Evolutionary conservation across 345 rosid species (phyloP).

Genomic region (Populus tremula): DNA sequence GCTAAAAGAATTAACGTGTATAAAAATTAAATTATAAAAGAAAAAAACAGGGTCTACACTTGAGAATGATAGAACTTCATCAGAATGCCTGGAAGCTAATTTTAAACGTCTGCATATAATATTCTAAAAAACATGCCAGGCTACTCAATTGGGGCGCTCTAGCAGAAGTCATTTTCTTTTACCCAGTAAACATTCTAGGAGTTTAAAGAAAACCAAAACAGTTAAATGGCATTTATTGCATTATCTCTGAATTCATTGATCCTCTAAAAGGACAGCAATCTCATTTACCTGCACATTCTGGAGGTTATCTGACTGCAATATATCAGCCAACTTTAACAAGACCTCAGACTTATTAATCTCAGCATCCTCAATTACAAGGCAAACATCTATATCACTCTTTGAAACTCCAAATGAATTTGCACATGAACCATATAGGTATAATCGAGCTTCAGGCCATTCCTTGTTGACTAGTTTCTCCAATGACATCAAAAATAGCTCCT

Average conservation of each 20-base stretch:
- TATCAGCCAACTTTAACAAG: slow-evolving; percentile 76
- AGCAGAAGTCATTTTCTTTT: background rate
- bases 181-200: background rate
- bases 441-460: slow-evolving; percentile 86
- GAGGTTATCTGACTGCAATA: slow-evolving; percentile 74
- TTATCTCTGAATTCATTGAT: background rate
- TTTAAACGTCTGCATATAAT: background rate
- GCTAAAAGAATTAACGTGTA: no score
- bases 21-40: background rate
- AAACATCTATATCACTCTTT: slow-evolving; percentile 93
- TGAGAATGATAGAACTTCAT: background rate
- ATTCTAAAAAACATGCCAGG: background rate
- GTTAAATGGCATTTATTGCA: background rate
- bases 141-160: background rate
- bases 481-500: slow-evolving; percentile 61
- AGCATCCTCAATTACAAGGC: slow-evolving; percentile 62
- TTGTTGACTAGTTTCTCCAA: slow-evolving; percentile 68
- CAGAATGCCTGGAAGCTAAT: background rate
- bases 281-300: slow-evolving; percentile 83
- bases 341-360: slow-evolving; percentile 66
- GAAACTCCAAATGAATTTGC: slow-evolving; percentile 91
- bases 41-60: background rate
- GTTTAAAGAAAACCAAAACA: background rate
- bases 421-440: slow-evolving; percentile 92
- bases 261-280: slow-evolving; percentile 10